phyloP scores from a whole-genome alignment of 2,329 filamentous ascomycete species.

The Botrytis galanthina region DNA sequence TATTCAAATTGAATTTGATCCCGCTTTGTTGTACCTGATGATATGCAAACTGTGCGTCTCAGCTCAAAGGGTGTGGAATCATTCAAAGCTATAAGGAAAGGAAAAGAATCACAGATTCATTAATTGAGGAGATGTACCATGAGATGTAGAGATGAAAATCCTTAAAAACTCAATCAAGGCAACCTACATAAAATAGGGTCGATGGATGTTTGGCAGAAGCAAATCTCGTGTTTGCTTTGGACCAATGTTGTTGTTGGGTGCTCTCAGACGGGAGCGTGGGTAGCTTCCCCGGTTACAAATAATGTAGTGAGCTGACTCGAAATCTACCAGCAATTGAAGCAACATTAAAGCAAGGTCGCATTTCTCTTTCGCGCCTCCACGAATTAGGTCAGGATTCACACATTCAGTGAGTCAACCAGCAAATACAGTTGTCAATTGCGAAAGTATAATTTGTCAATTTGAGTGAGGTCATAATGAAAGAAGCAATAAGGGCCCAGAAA shows the following conservation, averaged over 20 bases:
- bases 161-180: not conserved
- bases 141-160: not conserved
- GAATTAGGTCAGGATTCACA: not conserved
- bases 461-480: not conserved
- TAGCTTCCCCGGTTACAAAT: not conserved
- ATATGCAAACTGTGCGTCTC: not conserved
- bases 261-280: not conserved
- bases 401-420: not conserved
- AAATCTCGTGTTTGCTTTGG: not conserved
- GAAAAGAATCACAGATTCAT: not conserved
- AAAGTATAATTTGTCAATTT: no score
- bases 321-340: not conserved
- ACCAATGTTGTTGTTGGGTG: not conserved
- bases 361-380: not conserved
- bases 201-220: not conserved
- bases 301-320: not conserved
- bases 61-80: not conserved
- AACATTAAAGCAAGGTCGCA: not conserved
- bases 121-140: not conserved
- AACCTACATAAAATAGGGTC: not conserved
- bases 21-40: not conserved
- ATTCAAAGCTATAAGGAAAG: not conserved
- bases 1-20: not conserved
- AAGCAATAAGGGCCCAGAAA: no score
- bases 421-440: not conserved